Evolutionary conservation across 345 rosid species (phyloP), one percentile per base, ranked within the genome.

Genomic region (Nephelium lappaceum): DNA sequence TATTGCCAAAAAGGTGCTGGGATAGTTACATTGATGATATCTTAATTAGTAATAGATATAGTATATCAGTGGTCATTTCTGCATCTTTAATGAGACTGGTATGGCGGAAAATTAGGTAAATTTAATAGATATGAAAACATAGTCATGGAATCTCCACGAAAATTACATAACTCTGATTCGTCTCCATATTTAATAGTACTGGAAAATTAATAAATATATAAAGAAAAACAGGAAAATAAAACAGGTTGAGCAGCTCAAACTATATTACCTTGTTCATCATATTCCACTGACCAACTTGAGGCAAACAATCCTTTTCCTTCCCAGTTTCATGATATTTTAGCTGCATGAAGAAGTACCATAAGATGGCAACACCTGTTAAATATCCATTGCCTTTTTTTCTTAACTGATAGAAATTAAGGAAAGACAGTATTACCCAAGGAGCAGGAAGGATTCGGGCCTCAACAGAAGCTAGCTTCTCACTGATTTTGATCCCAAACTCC

Each of bases 401-500:
- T 11, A 41, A 45, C 36, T 24, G 70, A 21, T 58, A 25, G 45
- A 9, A 9, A 41, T 24, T 39, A 0, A 77, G 21, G 31, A 21
- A 23, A 64, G 23, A 12, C 25, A n/a, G 47, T 65, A 64, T 86
- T 93, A 97, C 99, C 99, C 99, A 94, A 18, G 99, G 98, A 7
- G 99, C 96, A 81, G 99, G 99, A 69, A 97, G 98, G 83, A 97
- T 94, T n/a, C 99, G 87, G 73, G 99, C 99, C 77, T 97, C 99
- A 11, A 97, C 97, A 55, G 97, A 91, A 53, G 99, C 97, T 78
- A 92, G 81, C 83, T 92, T 97, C 78, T 94, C 98, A 55, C 98
- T 92, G 85, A 97, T 97, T 14, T 92, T 94, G 53, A 97, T 84
- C 63, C 98, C 99, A 79, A 97, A 97, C 85, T 97, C 99, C 84